Evolutionary conservation across 75 land plant species (phyloP).

Genomic region (Cryptomeria japonica): DNA sequence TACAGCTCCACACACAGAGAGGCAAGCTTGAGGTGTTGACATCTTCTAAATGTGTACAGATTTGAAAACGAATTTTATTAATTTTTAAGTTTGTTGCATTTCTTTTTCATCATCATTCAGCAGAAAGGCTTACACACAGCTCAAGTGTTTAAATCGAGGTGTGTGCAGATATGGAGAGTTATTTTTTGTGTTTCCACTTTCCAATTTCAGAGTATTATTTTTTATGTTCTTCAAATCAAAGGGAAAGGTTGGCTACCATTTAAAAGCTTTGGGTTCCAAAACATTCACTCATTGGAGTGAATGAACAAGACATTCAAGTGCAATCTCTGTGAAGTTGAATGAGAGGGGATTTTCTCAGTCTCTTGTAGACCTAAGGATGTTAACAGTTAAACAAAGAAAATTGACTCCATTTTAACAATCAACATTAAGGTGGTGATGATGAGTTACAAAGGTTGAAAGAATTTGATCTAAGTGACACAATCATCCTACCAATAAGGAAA

Average conservation of each 20-base stretch:
- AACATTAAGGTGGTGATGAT: not conserved
- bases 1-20: not conserved
- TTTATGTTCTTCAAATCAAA: not conserved
- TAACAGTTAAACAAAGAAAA: no score
- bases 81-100: not conserved
- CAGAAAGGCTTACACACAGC: not conserved
- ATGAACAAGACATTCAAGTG: not conserved
- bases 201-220: not conserved
- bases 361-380: not conserved
- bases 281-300: not conserved
- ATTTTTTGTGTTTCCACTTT: no score
- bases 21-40: not conserved
- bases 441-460: not conserved
- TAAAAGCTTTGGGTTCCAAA: not conserved
- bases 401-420: not conserved
- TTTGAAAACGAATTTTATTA: not conserved
- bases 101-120: not conserved
- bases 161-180: not conserved
- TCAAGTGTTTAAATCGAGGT: not conserved
- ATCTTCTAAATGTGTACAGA: not conserved
- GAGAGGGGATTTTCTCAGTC: not conserved
- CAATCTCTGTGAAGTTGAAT: not conserved
- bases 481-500: not conserved
- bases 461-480: not conserved
- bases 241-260: not conserved